Conservation (phyloP, 2,329 filamentous ascomycete species). For the Hypoxylon sp. region DNA sequence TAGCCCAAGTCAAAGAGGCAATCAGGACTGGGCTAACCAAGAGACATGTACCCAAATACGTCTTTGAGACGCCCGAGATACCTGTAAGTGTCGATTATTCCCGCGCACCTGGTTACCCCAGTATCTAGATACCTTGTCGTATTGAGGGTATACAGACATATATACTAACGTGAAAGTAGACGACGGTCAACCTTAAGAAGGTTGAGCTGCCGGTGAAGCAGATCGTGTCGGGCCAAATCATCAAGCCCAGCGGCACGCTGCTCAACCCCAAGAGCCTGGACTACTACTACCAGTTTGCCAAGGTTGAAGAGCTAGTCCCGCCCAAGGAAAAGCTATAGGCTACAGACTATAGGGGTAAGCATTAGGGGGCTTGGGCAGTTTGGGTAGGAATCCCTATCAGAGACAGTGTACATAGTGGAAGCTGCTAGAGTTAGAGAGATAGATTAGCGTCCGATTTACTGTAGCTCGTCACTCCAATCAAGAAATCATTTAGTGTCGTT, state of each 20-base stretch:
- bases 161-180: slow-evolving; percentile 55
- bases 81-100: slow-evolving; percentile 63
- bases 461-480: no score
- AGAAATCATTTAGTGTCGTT: no score
- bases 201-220: slow-evolving; percentile 86
- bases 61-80: slow-evolving; percentile 83
- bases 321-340: slow-evolving; percentile 61
- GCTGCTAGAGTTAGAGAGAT: no score
- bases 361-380: neutral
- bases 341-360: slow-evolving; percentile 50
- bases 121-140: no score
- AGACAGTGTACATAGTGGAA: no score
- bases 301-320: slow-evolving; percentile 67
- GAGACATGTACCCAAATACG: slow-evolving; percentile 78
- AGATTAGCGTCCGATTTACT: no score
- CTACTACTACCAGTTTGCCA: slow-evolving; percentile 81
- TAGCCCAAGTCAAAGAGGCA: slow-evolving; percentile 65
- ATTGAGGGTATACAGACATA: no score
- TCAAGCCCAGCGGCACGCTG: slow-evolving; percentile 79
- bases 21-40: slow-evolving; percentile 73
- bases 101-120: no score
- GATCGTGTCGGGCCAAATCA: slow-evolving; percentile 76
- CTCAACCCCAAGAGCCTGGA: slow-evolving; percentile 78
- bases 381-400: no score
- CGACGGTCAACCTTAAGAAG: slow-evolving; percentile 85